Evolutionary conservation across 2,329 filamentous ascomycete genomes (phyloP), one percentile per base, ranked within the genome.

Genomic region (Fusarium circinatum): DNA sequence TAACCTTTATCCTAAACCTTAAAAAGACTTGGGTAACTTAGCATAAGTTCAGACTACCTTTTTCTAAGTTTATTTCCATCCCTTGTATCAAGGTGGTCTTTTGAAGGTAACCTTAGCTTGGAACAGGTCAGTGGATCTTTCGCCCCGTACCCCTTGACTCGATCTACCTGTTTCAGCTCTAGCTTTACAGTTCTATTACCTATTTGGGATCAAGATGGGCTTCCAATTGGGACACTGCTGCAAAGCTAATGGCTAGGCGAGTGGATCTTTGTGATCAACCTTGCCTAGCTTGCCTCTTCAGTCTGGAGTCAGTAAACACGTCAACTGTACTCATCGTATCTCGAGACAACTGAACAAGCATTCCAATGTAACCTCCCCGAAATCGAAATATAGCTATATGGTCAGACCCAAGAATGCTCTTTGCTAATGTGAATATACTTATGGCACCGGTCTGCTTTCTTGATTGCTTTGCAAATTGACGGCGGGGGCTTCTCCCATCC

Each of bases 41-140:
- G 2, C 0, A n/a, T 10, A 10, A 22, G 6, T 20, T 22, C 5
- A 20, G 24, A 18, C 3, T 45, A 20, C 2, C 13, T 20, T 26
- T 24, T 14, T 0, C 17, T 10, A 0, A 20, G 5, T 13, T 26
- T 10, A 44, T 6, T 41, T n/a, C 2, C 13, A 41, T 13, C 1
- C 22, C 39, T 8, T 13, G 13, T 41, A n/a, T 2, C 2, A n/a
- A 7, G 22, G 7, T 32, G 12, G 30, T 32, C 12, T 32, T 32
- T 32, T 32, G 15, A 36, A 36, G 17, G 17, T 13, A 15, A 42
- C 39, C 22, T n/a, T 42, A 2, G 6, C 13, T n/a, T n/a, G 12
- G 39, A 0, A 41, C 5, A n/a, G 1, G 22, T n/a, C 3, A n/a
- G 22, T n/a, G 8, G 39, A 22, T 14, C 15, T 15, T 42, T 14